Percentiles rank a stretch among this genome's conserved stretches.
Conservation (phyloP, 805 yeast species). For the Wickerhamiella vanderwaltii region DNA sequence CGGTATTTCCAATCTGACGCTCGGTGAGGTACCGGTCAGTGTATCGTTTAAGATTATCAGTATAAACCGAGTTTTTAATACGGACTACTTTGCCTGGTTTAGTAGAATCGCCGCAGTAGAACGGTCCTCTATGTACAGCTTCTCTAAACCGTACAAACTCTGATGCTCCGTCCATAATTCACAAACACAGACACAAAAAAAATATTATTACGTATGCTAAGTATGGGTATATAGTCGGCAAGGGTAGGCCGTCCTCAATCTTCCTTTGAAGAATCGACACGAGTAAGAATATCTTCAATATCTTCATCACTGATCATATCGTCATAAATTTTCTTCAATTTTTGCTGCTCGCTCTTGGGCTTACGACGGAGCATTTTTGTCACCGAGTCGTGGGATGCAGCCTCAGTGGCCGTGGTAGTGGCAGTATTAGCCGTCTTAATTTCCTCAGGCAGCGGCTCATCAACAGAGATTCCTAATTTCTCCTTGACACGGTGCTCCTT, state of each 20-base stretch:
- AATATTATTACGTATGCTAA: conserved; percentile 3
- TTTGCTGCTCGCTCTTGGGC: conserved; percentile 12
- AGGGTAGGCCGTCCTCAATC: no score
- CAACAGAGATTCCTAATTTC: conserved; percentile 17
- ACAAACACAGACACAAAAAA: background rate
- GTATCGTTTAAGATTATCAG: conserved; percentile 69
- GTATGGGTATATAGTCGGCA: background rate
- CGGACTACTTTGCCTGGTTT: conserved; percentile 16
- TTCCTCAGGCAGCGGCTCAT: conserved; percentile 11
- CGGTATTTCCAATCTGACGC: conserved; percentile 55
- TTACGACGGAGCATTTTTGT: conserved; percentile 14
- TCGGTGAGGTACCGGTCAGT: conserved; percentile 68
- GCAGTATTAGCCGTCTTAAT: conserved; percentile 2
- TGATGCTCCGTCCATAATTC: conserved; percentile 10
- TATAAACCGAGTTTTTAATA: conserved; percentile 13
- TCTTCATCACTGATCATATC: conserved; percentile 28
- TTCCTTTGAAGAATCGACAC: conserved; percentile 10
- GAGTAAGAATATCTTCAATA: conserved; percentile 23
- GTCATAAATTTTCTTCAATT: conserved; percentile 16
- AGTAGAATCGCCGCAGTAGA: conserved; percentile 19
- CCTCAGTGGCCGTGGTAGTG: conserved; percentile 10
- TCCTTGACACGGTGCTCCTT: conserved; percentile 22
- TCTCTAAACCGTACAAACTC: conserved; percentile 8
- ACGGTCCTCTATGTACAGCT: conserved; percentile 16
- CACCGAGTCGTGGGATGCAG: conserved; percentile 12